A percentile compares a stretch with the other conserved stretches of the same genome.
Conservation (phyloP, 495 filamentous ascomycete species). For the Penicillium cosmopolitanum region DNA sequence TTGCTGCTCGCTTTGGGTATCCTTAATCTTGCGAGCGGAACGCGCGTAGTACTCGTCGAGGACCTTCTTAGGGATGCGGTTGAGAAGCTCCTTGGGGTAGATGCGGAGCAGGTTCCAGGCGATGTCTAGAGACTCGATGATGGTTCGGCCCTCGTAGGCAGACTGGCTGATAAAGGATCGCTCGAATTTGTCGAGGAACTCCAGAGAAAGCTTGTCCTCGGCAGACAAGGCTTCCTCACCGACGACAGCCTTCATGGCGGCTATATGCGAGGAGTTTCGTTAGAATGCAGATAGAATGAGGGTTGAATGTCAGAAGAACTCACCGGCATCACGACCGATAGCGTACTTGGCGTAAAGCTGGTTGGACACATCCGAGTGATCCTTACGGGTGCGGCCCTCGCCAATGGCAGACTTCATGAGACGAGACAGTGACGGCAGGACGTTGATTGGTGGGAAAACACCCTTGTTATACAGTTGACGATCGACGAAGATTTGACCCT, state of each 20-base stretch:
- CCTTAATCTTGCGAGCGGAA: constrained; percentile 62
- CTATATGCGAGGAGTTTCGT: constrained; percentile 37
- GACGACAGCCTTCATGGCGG: constrained; percentile 99
- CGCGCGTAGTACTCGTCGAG: constrained; percentile 92
- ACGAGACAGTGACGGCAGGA: constrained; percentile 95
- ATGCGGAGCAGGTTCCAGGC: constrained; percentile 96
- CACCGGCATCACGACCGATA: constrained; percentile 89
- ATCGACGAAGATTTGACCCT: constrained; percentile 98
- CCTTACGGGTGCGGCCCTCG: constrained; percentile 90
- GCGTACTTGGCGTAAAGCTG: constrained; percentile 99
- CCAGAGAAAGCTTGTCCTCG: constrained; percentile 96
- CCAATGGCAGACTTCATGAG: constrained; percentile 99
- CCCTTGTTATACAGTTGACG: constrained; percentile 94
- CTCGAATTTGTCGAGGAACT: constrained; percentile 99
- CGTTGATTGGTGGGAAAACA: constrained; percentile 98
- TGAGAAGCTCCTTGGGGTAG: constrained; percentile 95
- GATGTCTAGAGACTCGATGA: constrained; percentile 90
- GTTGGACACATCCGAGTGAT: constrained; percentile 98
- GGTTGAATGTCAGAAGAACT: constrained; percentile 20
- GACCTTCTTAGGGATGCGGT: constrained; percentile 93
- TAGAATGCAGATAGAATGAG: constrained; percentile 4
- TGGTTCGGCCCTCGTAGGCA: constrained; percentile 85
- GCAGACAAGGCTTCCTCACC: constrained; percentile 94
- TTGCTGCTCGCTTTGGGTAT: constrained; percentile 65
- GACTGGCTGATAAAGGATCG: constrained; percentile 88